A percentile compares a stretch with the other conserved stretches of the same genome.
Conservation (phyloP, 495 filamentous ascomycete genomes). For the Lentithecium fluviatile region DNA sequence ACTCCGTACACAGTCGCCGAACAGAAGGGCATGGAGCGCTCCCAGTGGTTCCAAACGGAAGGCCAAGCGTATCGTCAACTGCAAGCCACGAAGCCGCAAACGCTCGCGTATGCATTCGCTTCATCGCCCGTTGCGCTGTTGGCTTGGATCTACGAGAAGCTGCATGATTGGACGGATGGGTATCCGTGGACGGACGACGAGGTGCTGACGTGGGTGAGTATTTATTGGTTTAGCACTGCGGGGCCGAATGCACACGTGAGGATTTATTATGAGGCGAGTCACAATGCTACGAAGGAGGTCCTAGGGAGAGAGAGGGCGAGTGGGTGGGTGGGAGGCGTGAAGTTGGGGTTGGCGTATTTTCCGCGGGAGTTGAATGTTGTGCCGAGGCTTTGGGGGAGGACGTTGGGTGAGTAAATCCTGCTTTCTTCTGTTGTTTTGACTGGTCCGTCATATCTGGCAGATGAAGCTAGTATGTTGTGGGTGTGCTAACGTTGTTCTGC, state of each 20-base stretch:
- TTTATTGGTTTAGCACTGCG: conserved; percentile 54
- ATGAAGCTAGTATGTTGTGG: too few species aligned
- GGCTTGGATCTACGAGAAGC: conserved; percentile 58
- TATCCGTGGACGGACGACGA: conserved; percentile 58
- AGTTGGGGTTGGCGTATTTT: conserved; percentile 30
- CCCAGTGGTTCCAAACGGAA: conserved; percentile 42
- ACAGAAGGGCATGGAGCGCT: conserved; percentile 40
- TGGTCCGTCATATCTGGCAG: not conserved
- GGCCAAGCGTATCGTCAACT: conserved; percentile 48
- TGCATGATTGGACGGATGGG: conserved; percentile 52
- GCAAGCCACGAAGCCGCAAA: conserved; percentile 53
- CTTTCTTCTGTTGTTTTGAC: not conserved
- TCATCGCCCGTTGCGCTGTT: conserved; percentile 54
- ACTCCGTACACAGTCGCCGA: conserved; percentile 45
- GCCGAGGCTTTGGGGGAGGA: conserved; percentile 22
- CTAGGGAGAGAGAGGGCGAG: conserved; percentile 7
- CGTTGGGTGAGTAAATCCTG: conserved; percentile 16
- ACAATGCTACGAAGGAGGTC: conserved; percentile 39
- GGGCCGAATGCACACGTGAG: conserved; percentile 51
- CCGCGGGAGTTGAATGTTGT: conserved; percentile 28
- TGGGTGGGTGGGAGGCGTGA: conserved; percentile 3
- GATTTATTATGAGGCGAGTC: conserved; percentile 49
- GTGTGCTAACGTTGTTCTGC: not conserved
- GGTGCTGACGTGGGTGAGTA: conserved; percentile 55
- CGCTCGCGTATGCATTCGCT: conserved; percentile 50